Evolutionary conservation across 768 basidiomycete genomes (phyloP).

Genomic region (Leccinum pellstonianum): DNA sequence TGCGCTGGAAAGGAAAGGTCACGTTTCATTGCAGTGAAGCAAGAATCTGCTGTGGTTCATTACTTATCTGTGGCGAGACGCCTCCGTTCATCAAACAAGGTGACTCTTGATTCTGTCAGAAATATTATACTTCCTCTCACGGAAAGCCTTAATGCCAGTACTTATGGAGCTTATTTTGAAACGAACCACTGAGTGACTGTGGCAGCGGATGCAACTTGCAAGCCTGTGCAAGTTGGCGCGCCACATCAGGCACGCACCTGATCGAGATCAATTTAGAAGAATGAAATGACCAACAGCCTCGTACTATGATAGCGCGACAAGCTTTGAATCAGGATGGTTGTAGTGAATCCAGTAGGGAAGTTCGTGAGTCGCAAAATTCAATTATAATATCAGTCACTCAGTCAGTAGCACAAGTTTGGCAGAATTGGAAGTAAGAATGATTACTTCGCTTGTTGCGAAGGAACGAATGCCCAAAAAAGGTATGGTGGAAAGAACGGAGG

Average conservation of each 20-base stretch:
- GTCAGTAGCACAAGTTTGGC: background rate
- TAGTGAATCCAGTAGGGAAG: background rate
- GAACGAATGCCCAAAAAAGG: slow-evolving; percentile 7
- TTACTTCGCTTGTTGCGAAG: background rate
- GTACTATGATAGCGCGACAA: background rate
- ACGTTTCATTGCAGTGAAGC: slow-evolving; percentile 5
- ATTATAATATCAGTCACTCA: background rate
- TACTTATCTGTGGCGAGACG: slow-evolving; percentile 17
- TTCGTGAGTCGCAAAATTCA: background rate
- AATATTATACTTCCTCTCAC: background rate
- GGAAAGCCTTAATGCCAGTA: background rate
- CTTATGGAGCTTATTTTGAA: slow-evolving; percentile 7
- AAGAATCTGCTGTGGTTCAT: background rate
- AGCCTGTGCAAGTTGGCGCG: background rate
- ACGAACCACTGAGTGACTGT: slow-evolving; percentile 13
- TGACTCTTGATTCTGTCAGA: slow-evolving; percentile 5
- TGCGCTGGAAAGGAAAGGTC: background rate
- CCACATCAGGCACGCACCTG: slow-evolving; percentile 14
- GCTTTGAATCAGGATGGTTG: slow-evolving; percentile 1
- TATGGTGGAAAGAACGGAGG: background rate
- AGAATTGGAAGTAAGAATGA: background rate
- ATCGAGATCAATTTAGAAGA: slow-evolving; percentile 4
- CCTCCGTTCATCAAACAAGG: slow-evolving; percentile 10
- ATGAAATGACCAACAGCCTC: background rate
- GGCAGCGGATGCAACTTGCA: background rate